phyloP scores from a whole-genome alignment of 305 asterid species.

The Solanum hybrid region DNA sequence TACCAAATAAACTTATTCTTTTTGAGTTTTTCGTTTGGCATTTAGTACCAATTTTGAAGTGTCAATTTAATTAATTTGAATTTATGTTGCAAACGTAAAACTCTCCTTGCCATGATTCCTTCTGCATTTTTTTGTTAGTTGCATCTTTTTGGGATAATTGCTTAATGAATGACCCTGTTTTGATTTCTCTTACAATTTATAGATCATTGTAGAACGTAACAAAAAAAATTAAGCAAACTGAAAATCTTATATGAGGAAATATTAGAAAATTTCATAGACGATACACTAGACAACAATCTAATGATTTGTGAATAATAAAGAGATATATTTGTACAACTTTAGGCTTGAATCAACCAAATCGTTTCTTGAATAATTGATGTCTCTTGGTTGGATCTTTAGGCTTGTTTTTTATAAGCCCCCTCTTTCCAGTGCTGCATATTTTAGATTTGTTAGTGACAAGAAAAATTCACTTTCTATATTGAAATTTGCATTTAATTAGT shows the following conservation, averaged over 20 bases:
- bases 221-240: background rate
- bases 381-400: constrained; percentile 82
- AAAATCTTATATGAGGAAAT: background rate
- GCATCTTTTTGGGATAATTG: background rate
- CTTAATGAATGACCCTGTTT: background rate
- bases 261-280: background rate
- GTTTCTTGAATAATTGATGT: constrained; percentile 73
- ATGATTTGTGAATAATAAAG: background rate
- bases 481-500: background rate
- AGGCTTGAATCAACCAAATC: constrained; percentile 34
- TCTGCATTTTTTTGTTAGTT: background rate
- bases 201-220: background rate
- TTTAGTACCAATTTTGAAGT: background rate
- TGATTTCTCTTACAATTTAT: background rate
- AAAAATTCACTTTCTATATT: background rate
- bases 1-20: background rate
- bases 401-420: constrained; percentile 58
- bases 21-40: background rate
- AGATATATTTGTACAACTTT: background rate
- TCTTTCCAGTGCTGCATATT: constrained; percentile 58
- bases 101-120: background rate
- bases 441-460: background rate
- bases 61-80: background rate
- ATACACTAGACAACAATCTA: background rate
- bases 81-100: background rate